Evolutionary conservation across 352 stramenopile genomes (phyloP).

Genomic region (Blastocystis sp.): DNA sequence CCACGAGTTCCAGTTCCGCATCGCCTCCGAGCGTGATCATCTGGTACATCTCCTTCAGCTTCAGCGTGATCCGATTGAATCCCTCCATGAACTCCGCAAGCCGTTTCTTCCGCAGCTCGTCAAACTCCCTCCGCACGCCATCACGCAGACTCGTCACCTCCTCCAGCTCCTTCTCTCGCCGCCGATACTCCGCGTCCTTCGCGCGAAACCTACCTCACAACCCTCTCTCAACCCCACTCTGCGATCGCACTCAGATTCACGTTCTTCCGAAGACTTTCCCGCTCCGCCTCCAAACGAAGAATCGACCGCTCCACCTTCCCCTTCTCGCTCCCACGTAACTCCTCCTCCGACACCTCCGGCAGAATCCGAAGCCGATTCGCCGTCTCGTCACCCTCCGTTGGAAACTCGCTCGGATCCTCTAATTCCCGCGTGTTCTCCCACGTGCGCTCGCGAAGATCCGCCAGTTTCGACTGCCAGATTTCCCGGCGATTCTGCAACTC

Average conservation of each 20-base stretch:
- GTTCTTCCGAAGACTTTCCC: slow-evolving; percentile 60
- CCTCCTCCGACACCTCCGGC: slow-evolving; percentile 61
- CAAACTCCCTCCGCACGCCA: slow-evolving; percentile 79
- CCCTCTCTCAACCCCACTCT: slow-evolving; percentile 66
- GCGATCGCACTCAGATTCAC: slow-evolving; percentile 77
- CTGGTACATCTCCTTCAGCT: slow-evolving; percentile 97
- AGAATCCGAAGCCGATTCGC: slow-evolving; percentile 42
- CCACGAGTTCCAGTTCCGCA: slow-evolving; percentile 94
- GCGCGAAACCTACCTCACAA: slow-evolving; percentile 59
- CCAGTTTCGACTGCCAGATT: slow-evolving; percentile 64
- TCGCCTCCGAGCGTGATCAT: slow-evolving; percentile 85
- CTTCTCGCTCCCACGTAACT: slow-evolving; percentile 61
- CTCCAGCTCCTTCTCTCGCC: slow-evolving; percentile 82
- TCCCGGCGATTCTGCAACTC: slow-evolving; percentile 70
- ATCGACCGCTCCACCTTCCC: slow-evolving; percentile 52
- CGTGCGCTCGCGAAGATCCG: slow-evolving; percentile 63
- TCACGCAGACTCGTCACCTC: slow-evolving; percentile 80
- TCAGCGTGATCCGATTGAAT: slow-evolving; percentile 93
- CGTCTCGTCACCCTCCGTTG: slow-evolving; percentile 54
- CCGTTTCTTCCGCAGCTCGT: slow-evolving; percentile 85
- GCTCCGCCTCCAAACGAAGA: slow-evolving; percentile 60
- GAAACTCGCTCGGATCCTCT: slow-evolving; percentile 61
- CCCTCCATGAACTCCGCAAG: slow-evolving; percentile 97
- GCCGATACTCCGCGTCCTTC: slow-evolving; percentile 86
- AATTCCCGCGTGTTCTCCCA: slow-evolving; percentile 59